Evolutionary conservation across 129 eudicot genomes (phyloP).

Genomic region (Escallonia rubra): DNA sequence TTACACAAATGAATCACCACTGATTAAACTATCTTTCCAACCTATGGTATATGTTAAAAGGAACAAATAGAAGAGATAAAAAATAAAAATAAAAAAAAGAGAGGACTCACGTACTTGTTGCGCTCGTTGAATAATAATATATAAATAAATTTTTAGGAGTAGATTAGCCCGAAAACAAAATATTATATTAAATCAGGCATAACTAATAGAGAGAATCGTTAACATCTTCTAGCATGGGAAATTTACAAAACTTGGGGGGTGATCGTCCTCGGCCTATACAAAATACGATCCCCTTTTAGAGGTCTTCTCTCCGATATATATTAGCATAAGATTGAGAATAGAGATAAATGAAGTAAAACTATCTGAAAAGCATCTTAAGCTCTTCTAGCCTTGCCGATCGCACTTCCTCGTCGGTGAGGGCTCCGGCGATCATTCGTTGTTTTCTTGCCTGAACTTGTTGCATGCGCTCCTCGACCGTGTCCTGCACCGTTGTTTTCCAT

Average conservation of each 20-base stretch:
- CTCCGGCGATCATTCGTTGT: constrained; percentile 81
- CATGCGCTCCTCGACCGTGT: constrained; percentile 74
- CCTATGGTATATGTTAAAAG: too few species aligned
- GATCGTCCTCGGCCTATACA: background rate
- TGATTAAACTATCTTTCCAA: too few species aligned
- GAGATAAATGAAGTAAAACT: background rate
- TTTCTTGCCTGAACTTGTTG: constrained; percentile 85
- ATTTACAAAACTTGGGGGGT: background rate
- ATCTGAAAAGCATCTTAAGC: constrained; percentile 78
- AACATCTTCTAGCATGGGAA: background rate
- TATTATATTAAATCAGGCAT: background rate
- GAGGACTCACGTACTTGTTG: too few species aligned
- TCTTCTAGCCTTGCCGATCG: constrained; percentile 67
- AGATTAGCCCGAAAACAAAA: background rate
- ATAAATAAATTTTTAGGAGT: too few species aligned
- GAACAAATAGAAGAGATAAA: background rate
- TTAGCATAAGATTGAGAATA: background rate
- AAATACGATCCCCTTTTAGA: background rate
- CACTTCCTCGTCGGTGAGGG: constrained; percentile 78
- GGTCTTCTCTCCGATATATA: background rate
- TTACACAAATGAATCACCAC: too few species aligned
- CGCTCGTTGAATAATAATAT: too few species aligned
- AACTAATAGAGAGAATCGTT: background rate
- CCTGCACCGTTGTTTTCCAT: constrained; percentile 22
- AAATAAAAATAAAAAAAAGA: too few species aligned